Percentiles rank a stretch among this genome's conserved stretches.
These are phyloP conservation scores for Leccinum broughii DNA, from an alignment of 768 basidiomycete species.

Conservation along the genomic window DNA sequence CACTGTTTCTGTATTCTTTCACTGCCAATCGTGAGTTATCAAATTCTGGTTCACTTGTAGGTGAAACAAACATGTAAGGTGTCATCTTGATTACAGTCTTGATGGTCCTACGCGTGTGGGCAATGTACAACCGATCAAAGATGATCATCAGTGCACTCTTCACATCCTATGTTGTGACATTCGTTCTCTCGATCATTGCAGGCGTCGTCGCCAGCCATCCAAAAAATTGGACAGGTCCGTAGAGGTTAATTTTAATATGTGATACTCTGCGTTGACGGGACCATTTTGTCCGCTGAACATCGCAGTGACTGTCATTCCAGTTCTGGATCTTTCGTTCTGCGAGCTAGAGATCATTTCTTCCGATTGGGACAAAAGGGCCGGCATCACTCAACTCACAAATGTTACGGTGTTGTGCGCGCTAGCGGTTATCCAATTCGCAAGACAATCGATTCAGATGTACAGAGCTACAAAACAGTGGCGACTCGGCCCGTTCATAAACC, in stretches of 20 bases:
- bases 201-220: neutral
- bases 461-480: neutral
- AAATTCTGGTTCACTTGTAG: too few relatives aligned
- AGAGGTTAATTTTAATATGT: neutral
- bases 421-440: neutral
- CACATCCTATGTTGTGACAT: neutral
- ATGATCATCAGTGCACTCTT: neutral
- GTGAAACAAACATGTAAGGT: too few relatives aligned
- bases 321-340: neutral
- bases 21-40: neutral
- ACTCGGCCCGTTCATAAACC: neutral
- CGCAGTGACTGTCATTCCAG: neutral
- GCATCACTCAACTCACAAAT: neutral
- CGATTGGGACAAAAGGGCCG: neutral
- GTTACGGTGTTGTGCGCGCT: neutral
- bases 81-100: neutral
- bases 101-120: neutral
- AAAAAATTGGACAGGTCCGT: neutral
- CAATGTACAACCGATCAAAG: neutral
- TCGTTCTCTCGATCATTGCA: neutral
- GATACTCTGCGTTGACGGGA: neutral
- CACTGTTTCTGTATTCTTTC: neutral
- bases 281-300: too few relatives aligned
- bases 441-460: neutral
- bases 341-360: neutral